These are phyloP conservation scores for Kurtzmaniella quercitrusa DNA, from an alignment of 1,139 yeast species.

Conservation along the genomic window DNA sequence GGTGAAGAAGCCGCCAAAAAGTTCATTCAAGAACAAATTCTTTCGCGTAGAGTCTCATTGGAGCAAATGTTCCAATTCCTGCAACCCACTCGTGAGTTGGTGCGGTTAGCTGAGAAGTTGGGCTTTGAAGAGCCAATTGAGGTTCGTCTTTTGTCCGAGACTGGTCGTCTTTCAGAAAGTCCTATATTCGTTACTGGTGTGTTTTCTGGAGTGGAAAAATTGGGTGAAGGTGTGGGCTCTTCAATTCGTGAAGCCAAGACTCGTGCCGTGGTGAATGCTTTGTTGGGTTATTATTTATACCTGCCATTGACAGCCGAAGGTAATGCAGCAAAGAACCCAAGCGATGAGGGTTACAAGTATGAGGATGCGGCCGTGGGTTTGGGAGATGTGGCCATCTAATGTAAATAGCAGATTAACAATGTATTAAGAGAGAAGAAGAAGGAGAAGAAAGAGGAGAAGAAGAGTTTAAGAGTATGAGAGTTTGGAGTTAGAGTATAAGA, in stretches of 20 bases:
- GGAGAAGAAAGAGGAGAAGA: background rate
- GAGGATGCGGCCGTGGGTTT: conserved; percentile 46
- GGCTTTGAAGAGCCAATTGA: conserved; percentile 70
- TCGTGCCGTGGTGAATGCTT: conserved; percentile 86
- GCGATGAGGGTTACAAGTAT: conserved; percentile 46
- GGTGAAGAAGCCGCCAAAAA: conserved; percentile 60
- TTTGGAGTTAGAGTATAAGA: no score
- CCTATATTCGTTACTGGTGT: conserved; percentile 93
- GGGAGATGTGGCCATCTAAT: conserved; percentile 51
- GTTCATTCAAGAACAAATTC: conserved; percentile 68
- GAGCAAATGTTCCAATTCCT: conserved; percentile 72
- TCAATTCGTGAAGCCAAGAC: conserved; percentile 88
- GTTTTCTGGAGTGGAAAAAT: conserved; percentile 73
- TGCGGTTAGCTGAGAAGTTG: conserved; percentile 74
- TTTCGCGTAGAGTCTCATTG: conserved; percentile 75
- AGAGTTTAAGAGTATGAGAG: background rate
- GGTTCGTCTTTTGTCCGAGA: conserved; percentile 81
- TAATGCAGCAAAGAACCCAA: conserved; percentile 48
- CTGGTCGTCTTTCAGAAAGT: conserved; percentile 81
- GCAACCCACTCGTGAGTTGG: conserved; percentile 83
- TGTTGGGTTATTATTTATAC: conserved; percentile 89
- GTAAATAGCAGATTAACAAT: conserved; percentile 10
- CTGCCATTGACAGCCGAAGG: conserved; percentile 59
- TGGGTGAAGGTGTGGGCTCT: conserved; percentile 96
- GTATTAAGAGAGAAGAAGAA: conserved; percentile 11